phyloP scores from a whole-genome alignment of 106 monocot species.

The Apostasia shenzhenica region DNA sequence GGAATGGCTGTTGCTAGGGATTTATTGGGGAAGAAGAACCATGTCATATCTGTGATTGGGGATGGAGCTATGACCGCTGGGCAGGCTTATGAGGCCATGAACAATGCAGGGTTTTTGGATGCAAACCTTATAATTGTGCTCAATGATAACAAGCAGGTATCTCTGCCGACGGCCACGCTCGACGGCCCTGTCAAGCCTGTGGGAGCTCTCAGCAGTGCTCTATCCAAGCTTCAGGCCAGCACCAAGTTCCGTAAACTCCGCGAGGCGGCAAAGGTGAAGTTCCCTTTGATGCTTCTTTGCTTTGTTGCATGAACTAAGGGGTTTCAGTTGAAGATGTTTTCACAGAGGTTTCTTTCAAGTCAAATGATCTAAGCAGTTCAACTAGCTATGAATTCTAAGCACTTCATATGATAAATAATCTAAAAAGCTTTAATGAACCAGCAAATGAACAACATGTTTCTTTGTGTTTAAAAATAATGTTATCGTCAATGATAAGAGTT shows the following conservation, averaged over 20 bases:
- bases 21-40: slow-evolving; percentile 63
- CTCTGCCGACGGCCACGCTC: slow-evolving; percentile 77
- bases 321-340: too few relatives aligned
- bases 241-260: slow-evolving; percentile 58
- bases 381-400: too few relatives aligned
- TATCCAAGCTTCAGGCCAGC: slow-evolving; percentile 82
- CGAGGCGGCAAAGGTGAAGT: slow-evolving; percentile 68
- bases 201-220: slow-evolving; percentile 71
- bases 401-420: too few relatives aligned
- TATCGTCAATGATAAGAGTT: too few relatives aligned
- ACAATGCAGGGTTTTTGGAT: slow-evolving; percentile 72
- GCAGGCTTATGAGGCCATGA: slow-evolving; percentile 96
- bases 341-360: too few relatives aligned
- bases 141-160: slow-evolving; percentile 88
- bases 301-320: too few relatives aligned
- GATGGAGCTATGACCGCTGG: slow-evolving; percentile 95
- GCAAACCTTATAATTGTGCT: slow-evolving; percentile 72
- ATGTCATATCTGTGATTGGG: slow-evolving; percentile 83
- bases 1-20: slow-evolving; percentile 91
- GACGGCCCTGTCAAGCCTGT: slow-evolving; percentile 77
- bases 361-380: too few relatives aligned
- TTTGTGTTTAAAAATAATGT: too few relatives aligned
- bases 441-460: too few relatives aligned
- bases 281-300: too few relatives aligned
- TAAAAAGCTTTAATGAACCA: too few relatives aligned